Conservation (phyloP, 2,329 filamentous ascomycete species). For the Fusarium caatingaense region DNA sequence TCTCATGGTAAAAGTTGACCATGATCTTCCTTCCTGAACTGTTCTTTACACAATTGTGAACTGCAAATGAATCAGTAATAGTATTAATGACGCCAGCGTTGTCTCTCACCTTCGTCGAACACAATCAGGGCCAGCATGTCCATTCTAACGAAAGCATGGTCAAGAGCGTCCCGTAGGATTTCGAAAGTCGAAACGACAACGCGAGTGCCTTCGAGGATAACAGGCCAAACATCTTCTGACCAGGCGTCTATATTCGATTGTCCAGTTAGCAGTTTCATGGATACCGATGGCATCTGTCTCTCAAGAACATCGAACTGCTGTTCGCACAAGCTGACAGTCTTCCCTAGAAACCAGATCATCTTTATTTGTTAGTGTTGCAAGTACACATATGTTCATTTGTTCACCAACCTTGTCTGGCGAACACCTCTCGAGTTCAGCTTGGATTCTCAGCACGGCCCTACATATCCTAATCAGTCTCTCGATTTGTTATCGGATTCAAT, state of each 20-base stretch:
- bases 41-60: conserved; percentile 77
- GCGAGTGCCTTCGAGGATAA: conserved; percentile 70
- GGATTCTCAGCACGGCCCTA: conserved; percentile 76
- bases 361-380: conserved; percentile 45
- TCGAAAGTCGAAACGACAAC: conserved; percentile 84
- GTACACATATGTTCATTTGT: neutral
- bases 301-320: conserved; percentile 74
- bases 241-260: conserved; percentile 78
- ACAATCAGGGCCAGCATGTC: conserved; percentile 74
- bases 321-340: conserved; percentile 73
- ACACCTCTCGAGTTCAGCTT: conserved; percentile 69
- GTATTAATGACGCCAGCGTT: neutral
- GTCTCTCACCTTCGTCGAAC: conserved; percentile 80
- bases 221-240: conserved; percentile 76
- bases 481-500: neutral
- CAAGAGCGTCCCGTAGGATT: conserved; percentile 78
- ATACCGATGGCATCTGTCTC: conserved; percentile 68
- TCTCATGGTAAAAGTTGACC: conserved; percentile 73
- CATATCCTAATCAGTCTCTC: conserved; percentile 29
- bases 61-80: conserved; percentile 55
- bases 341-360: conserved; percentile 79
- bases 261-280: conserved; percentile 73
- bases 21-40: conserved; percentile 78
- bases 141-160: conserved; percentile 78
- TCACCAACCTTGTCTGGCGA: conserved; percentile 69